These are phyloP conservation scores for Tolypocladium amazonense DNA, from an alignment of 2,329 filamentous ascomycete species.

Conservation along the genomic window DNA sequence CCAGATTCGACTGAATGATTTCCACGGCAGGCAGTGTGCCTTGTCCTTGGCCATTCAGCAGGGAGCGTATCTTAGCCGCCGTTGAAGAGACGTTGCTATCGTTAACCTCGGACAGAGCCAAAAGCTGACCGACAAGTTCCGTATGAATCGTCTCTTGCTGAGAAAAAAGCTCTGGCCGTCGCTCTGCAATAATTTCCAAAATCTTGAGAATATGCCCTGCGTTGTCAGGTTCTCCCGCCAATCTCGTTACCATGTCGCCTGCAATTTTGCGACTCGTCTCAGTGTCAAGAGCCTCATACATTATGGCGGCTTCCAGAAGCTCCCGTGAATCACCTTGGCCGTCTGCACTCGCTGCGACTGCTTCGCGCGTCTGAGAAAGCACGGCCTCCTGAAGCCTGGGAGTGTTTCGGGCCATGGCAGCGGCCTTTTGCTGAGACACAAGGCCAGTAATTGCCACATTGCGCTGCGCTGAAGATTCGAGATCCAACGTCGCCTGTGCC, in stretches of 20 bases:
- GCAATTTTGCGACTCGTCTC: constrained; percentile 21
- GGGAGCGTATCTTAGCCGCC: constrained; percentile 28
- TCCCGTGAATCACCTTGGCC: constrained; percentile 21
- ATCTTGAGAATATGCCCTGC: constrained; percentile 26
- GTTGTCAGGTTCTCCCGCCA: constrained; percentile 18
- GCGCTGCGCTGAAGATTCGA: constrained; percentile 11
- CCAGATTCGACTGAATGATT: constrained; percentile 46
- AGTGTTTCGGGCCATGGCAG: constrained; percentile 25
- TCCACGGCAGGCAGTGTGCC: constrained; percentile 33
- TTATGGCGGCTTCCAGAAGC: constrained; percentile 37
- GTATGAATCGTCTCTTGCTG: constrained; percentile 35
- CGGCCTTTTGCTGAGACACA: constrained; percentile 32
- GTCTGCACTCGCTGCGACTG: constrained; percentile 19
- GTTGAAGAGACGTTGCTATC: constrained; percentile 27
- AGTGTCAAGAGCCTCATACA: constrained; percentile 28
- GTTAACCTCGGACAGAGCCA: constrained; percentile 42
- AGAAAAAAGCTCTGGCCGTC: constrained; percentile 32
- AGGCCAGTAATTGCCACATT: constrained; percentile 30
- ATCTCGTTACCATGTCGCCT: constrained; percentile 21
- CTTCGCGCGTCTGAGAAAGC: constrained; percentile 25
- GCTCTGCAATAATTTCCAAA: constrained; percentile 36
- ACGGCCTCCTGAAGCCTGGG: constrained; percentile 37
- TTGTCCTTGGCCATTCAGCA: constrained; percentile 33
- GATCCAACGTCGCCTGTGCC: constrained; percentile 27
- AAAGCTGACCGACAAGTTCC: constrained; percentile 38